Evolutionary conservation across 805 yeast genomes (phyloP), one percentile per base, ranked within the genome.

Genomic region (Myxozyma nipponensis): DNA sequence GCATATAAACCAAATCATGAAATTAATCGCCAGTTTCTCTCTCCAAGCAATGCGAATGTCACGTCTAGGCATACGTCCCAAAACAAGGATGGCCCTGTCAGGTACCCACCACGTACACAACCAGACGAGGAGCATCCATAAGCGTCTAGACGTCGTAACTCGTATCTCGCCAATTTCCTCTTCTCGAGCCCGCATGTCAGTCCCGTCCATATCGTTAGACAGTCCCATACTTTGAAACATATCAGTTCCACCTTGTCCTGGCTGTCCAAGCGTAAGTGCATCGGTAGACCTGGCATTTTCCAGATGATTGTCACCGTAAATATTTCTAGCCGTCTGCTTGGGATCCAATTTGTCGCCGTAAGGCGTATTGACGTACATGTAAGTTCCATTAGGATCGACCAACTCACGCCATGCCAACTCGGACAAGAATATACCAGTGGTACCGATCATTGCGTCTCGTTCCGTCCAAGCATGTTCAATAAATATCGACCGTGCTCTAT

Each of bases 41-140:
- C 74, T 59, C 75, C 75, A 71, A 1, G 75, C 75, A 7, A 66
- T 51, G 17, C 73, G 68, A 5, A 70, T 62, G 49, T 70, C 70
- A 37, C 63, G 63, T 37, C 70, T 57, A 2, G 63, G 59, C 58
- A 69, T 65, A 13, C 61, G 42, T 1, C 71, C 70, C 21, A 67
- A n/a, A 13, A 41, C 38, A 48, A 52, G 51, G 49, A 71, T 63
- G 38, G 66, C 56, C 4, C 50, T 42, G 9, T 72, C 72, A 3
- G 75, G 75, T n/a, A 68, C 55, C 69, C 70, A 71, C 68, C 68
- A 71, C 1, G 75, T 72, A 26, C 63, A 59, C 4, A 59, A 22
- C 67, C 66, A 65, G 1, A 71, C 74, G 22, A 72, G 41, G 38
- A 60, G 58, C 58, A 71, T 62, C 75, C 75, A 71, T 3, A 60